Conservation (phyloP, 2,329 filamentous ascomycete species). For the Rasamsonia emersonii region DNA sequence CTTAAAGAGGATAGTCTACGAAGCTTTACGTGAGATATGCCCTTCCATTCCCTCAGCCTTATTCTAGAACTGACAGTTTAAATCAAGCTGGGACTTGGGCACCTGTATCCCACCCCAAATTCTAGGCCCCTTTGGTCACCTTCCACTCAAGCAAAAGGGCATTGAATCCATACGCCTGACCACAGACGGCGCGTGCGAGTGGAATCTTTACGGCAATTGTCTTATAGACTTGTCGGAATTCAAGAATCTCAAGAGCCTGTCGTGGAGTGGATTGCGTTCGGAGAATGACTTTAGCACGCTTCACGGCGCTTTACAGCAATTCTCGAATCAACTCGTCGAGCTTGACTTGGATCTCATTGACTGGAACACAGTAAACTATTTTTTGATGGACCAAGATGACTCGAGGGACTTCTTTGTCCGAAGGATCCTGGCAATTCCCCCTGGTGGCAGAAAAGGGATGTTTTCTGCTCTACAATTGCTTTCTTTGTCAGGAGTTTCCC, state of each 20-base stretch:
- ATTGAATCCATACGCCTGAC: constrained; percentile 2
- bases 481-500: not conserved
- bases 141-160: not conserved
- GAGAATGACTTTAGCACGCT: not conserved
- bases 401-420: not conserved
- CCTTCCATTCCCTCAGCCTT: not conserved
- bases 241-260: constrained; percentile 1
- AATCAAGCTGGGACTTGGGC: constrained; percentile 1
- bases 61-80: not conserved
- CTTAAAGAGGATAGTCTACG: not conserved
- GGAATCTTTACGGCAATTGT: too few relatives aligned
- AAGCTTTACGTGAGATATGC: constrained; percentile 3
- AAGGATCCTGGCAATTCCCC: not conserved
- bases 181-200: not conserved
- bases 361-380: not conserved
- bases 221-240: constrained; percentile 2
- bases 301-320: not conserved
- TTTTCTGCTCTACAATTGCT: constrained; percentile 1
- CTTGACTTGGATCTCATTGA: constrained; percentile 2
- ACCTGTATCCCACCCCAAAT: constrained; percentile 3
- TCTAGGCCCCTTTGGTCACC: not conserved
- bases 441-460: not conserved
- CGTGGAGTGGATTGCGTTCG: constrained; percentile 2
- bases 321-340: not conserved
- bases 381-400: not conserved